phyloP scores from a whole-genome alignment of 2,329 filamentous ascomycete genomes.

The Incumbomyces lentus region DNA sequence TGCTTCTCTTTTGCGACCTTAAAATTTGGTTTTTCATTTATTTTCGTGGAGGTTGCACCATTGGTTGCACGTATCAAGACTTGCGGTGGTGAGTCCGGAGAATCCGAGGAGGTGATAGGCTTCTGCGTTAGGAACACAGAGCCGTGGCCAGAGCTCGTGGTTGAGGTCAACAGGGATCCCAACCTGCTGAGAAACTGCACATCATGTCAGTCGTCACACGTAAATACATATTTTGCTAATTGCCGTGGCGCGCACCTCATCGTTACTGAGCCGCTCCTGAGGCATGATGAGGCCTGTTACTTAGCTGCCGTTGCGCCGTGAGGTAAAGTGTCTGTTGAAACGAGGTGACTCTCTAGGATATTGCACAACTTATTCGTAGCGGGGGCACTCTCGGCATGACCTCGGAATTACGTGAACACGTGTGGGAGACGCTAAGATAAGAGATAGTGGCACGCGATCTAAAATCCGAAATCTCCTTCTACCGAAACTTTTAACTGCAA shows the following conservation, averaged over 20 bases:
- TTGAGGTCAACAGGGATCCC: constrained; percentile 29
- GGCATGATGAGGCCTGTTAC: background rate
- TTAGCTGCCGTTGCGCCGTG: too few relatives aligned
- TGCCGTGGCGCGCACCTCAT: constrained; percentile 30
- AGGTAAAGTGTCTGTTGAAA: too few relatives aligned
- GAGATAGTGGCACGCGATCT: background rate
- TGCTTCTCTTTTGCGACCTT: constrained; percentile 31
- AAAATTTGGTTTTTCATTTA: constrained; percentile 25
- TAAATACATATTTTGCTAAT: background rate
- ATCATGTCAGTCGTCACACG: background rate
- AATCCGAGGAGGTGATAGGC: constrained; percentile 34
- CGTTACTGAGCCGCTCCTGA: constrained; percentile 28
- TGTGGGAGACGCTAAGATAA: background rate
- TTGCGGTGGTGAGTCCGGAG: constrained; percentile 47
- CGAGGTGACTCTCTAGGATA: too few relatives aligned
- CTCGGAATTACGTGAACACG: too few relatives aligned
- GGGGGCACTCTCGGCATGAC: too few relatives aligned
- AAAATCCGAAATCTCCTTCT: constrained; percentile 3
- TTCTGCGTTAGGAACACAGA: constrained; percentile 37
- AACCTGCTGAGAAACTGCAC: constrained; percentile 35
- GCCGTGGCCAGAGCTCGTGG: constrained; percentile 31
- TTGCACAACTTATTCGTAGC: too few relatives aligned
- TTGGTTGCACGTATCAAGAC: constrained; percentile 78
- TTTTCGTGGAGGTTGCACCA: constrained; percentile 50
- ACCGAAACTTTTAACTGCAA: too few relatives aligned